Conservation (phyloP, 495 filamentous ascomycete species). For the Talaromyces borbonicus region DNA sequence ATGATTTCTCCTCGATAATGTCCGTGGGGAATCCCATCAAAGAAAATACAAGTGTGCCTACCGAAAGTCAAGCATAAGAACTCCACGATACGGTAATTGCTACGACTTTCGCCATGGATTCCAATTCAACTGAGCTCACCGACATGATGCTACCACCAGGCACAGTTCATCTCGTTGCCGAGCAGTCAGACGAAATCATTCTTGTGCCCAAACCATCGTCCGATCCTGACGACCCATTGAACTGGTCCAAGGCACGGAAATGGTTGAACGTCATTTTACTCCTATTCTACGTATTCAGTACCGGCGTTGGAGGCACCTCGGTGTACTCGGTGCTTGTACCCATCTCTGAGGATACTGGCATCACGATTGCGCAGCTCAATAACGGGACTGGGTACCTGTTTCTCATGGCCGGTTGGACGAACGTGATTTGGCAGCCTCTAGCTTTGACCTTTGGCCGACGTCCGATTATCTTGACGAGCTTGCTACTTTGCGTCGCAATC, state of each 20-base stretch:
- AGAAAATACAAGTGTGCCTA: background rate
- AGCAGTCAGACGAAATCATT: constrained; percentile 28
- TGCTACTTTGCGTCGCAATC: constrained; percentile 20
- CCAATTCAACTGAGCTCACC: background rate
- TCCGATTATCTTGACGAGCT: constrained; percentile 16
- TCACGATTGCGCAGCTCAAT: constrained; percentile 18
- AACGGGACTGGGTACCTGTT: constrained; percentile 23
- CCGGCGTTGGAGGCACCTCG: constrained; percentile 6
- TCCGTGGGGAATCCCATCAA: background rate
- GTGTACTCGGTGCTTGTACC: constrained; percentile 6
- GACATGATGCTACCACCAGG: constrained; percentile 15
- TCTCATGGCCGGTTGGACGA: constrained; percentile 28
- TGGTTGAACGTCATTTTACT: constrained; percentile 10
- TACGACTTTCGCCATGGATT: background rate
- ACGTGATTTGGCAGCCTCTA: constrained; percentile 23
- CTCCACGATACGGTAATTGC: background rate
- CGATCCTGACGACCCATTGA: constrained; percentile 42
- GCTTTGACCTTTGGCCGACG: constrained; percentile 26
- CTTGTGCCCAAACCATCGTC: constrained; percentile 35
- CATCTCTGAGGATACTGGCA: constrained; percentile 20
- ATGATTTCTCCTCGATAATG: background rate
- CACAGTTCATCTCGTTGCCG: constrained; percentile 29
- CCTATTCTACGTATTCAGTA: constrained; percentile 7
- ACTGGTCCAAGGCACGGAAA: constrained; percentile 36
- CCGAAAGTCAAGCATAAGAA: background rate